These are phyloP conservation scores for Calycina herbarum DNA, from an alignment of 2,329 filamentous ascomycete genomes.

Conservation along the genomic window DNA sequence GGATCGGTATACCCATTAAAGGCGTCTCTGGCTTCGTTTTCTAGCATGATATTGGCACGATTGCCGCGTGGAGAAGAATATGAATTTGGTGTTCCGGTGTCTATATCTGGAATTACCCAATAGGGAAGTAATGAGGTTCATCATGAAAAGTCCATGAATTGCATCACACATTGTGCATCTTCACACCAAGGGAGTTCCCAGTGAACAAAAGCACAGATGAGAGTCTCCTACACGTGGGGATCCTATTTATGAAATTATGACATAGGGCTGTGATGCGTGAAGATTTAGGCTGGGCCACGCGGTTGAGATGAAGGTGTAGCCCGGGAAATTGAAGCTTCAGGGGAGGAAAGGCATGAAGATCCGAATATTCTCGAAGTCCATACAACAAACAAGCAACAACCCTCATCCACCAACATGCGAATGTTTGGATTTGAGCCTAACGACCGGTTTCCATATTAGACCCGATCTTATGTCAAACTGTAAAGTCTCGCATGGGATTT, in stretches of 20 bases:
- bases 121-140: background rate
- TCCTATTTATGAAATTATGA: constrained; percentile 1
- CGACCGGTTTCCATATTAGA: background rate
- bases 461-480: background rate
- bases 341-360: background rate
- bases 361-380: constrained; percentile 10
- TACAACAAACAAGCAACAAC: constrained; percentile 10
- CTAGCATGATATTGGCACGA: background rate
- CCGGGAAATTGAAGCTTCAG: constrained; percentile 11
- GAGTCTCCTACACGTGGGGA: background rate
- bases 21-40: constrained; percentile 16
- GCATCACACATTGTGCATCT: background rate
- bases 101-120: background rate
- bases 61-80: background rate
- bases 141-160: background rate
- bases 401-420: background rate
- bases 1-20: constrained; percentile 27
- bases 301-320: constrained; percentile 7
- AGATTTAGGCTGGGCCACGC: constrained; percentile 6
- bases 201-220: background rate
- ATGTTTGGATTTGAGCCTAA: background rate
- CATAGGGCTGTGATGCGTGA: constrained; percentile 10
- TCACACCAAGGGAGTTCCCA: background rate
- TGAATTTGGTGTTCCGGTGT: background rate
- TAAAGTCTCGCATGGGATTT: background rate